Evolutionary conservation across 345 rosid genomes (phyloP).

Genomic region (Psidium friedrichsthalianum): DNA sequence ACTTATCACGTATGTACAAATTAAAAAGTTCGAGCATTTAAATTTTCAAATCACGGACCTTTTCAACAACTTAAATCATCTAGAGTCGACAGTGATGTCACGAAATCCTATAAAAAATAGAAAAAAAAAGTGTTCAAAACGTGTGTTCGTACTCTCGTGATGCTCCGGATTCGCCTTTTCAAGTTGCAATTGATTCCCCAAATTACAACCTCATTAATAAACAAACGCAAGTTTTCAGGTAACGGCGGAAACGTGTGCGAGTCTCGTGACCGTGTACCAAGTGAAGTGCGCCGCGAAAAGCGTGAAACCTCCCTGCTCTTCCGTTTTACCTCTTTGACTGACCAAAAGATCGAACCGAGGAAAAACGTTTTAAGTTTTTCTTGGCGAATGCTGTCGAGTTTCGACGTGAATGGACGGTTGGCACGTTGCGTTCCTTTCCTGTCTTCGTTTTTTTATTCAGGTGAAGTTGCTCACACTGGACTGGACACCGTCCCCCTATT

Average conservation of each 20-base stretch:
- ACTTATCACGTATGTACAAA: neutral
- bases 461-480: neutral
- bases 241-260: neutral
- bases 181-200: neutral
- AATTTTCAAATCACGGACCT: neutral
- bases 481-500: neutral
- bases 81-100: too few relatives aligned
- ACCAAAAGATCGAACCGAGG: neutral
- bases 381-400: neutral
- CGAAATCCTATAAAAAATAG: neutral
- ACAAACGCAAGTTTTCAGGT: neutral
- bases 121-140: neutral
- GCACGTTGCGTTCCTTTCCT: neutral
- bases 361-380: neutral
- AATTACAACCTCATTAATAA: neutral
- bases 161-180: neutral
- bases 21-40: neutral
- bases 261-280: neutral
- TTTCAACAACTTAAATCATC: neutral
- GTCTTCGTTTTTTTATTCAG: neutral
- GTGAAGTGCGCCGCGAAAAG: neutral
- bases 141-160: neutral
- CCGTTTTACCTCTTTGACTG: neutral
- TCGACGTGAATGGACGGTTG: neutral
- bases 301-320: neutral